Base-by-base conservation (phyloP, 306 rosid species). In the Quercus mongolica region DNA sequence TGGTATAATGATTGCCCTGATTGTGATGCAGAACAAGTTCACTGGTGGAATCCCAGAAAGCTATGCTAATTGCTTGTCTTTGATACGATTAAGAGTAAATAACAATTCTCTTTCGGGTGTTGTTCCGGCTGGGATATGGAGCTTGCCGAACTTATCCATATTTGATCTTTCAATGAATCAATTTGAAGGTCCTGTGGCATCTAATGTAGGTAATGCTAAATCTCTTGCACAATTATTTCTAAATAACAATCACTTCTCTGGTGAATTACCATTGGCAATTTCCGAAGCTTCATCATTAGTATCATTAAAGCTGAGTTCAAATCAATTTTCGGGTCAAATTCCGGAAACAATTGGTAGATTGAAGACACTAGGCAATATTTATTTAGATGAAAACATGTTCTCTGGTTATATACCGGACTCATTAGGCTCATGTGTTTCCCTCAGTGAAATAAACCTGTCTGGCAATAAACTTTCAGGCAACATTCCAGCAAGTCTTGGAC, bases 101-200 rank as follows among this genome's bases (percentile, higher is more conserved):
- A 88, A 84, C 79, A 94, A 94, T 56, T 92, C 89, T 0, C 94
- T 94, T 81, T 89, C 92, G 0, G 98, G 97, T 68, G n/a, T 77
- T 52, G 91, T 94, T 85, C 98, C 97, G 56, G 73, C 82, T 11
- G 97, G 94, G 18, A 83, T 92, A 65, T 92, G 97, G 98, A 80
- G 97, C 18, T 76, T 94, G 84, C 94, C 97, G 3, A 88, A 82
- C 30, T 56, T 92, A 56, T 1, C 3, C 26, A 15, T 86, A 2
- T 17, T 90, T 72, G 97, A 94, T 82, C 86, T 92, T 73, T 56
- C 88, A 8, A 85, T 78, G 93, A 94, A 94, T 84, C 73, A 76
- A 20, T 88, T 94, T 77, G 94, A 90, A 87, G 98, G 98, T 69
- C 81, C 91, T 13, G 74, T 94, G 28, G 8, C 92, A 54, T 74